Percentiles rank a stretch among this genome's conserved stretches.
phyloP scores from a whole-genome alignment of 2,329 filamentous ascomycete genomes.

The Botrytis byssoidea region DNA sequence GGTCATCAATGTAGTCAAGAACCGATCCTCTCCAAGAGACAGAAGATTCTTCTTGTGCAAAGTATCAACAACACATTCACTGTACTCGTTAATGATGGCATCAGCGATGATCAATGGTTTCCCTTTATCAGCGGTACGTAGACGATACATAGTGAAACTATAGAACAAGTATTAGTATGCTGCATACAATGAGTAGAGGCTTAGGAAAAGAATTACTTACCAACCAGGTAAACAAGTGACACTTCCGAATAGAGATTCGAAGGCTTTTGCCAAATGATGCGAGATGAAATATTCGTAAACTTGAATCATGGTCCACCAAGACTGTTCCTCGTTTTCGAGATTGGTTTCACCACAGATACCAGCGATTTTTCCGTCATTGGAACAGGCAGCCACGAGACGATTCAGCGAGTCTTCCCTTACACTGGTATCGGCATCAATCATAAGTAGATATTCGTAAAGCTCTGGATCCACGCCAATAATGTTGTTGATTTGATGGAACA shows the following conservation, averaged over 20 bases:
- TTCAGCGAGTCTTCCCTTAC: constrained; percentile 92
- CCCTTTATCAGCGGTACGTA: constrained; percentile 89
- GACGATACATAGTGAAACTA: constrained; percentile 98
- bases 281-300: constrained; percentile 99
- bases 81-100: constrained; percentile 82
- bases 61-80: constrained; percentile 85
- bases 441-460: constrained; percentile 93
- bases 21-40: constrained; percentile 94
- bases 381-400: constrained; percentile 85
- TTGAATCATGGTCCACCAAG: constrained; percentile 99
- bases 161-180: constrained; percentile 40
- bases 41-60: constrained; percentile 92
- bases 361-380: constrained; percentile 92
- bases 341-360: constrained; percentile 97
- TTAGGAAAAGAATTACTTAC: constrained; percentile 55
- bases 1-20: constrained; percentile 94
- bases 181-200: not conserved
- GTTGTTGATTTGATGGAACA: constrained; percentile 99
- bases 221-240: constrained; percentile 99
- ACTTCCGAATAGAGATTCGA: constrained; percentile 95
- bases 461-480: constrained; percentile 97
- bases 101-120: constrained; percentile 93
- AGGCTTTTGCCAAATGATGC: constrained; percentile 93
- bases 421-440: constrained; percentile 96
- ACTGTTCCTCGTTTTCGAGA: constrained; percentile 89